Percentiles rank a stretch among this genome's conserved stretches.
These are phyloP conservation scores for Fulvia fulva DNA, from an alignment of 2,329 filamentous ascomycete species.

Conservation along the genomic window DNA sequence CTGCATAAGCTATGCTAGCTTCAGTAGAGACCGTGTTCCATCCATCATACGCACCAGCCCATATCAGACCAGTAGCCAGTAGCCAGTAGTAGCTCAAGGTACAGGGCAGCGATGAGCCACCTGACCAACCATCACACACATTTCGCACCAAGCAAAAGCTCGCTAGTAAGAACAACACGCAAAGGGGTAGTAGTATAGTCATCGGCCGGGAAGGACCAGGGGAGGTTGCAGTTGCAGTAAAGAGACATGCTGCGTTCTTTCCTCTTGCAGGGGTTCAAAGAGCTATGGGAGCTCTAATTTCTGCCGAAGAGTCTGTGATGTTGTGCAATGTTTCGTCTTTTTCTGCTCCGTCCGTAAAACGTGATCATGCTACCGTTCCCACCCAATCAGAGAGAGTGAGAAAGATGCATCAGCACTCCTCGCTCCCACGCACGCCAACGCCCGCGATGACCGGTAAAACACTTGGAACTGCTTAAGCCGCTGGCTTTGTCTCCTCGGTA, in stretches of 20 bases:
- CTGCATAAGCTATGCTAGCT: neutral
- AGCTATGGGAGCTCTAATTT: conserved; percentile 1
- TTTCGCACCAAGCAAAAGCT: neutral
- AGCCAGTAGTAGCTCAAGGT: too few species aligned
- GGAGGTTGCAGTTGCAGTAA: neutral
- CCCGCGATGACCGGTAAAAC: conserved; percentile 3
- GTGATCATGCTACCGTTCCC: conserved; percentile 1
- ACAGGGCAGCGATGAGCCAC: neutral
- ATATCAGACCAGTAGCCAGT: neutral
- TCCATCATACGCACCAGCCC: neutral
- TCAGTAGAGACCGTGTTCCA: conserved; percentile 1
- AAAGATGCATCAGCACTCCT: conserved; percentile 2
- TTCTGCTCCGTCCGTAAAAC: conserved; percentile 1
- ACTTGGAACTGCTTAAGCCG: conserved; percentile 17
- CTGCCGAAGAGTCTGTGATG: neutral
- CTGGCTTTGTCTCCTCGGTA: conserved; percentile 26
- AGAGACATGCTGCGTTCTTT: neutral
- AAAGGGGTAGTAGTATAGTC: conserved; percentile 3
- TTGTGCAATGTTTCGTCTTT: neutral
- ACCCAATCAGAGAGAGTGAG: neutral
- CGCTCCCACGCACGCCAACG: conserved; percentile 2
- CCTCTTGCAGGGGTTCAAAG: conserved; percentile 1
- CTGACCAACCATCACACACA: neutral
- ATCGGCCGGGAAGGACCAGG: neutral
- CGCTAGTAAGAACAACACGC: neutral